Percentiles rank a stretch among this genome's conserved stretches.
phyloP scores from a whole-genome alignment of 495 filamentous ascomycete genomes.

The Trichoderma gamsii region DNA sequence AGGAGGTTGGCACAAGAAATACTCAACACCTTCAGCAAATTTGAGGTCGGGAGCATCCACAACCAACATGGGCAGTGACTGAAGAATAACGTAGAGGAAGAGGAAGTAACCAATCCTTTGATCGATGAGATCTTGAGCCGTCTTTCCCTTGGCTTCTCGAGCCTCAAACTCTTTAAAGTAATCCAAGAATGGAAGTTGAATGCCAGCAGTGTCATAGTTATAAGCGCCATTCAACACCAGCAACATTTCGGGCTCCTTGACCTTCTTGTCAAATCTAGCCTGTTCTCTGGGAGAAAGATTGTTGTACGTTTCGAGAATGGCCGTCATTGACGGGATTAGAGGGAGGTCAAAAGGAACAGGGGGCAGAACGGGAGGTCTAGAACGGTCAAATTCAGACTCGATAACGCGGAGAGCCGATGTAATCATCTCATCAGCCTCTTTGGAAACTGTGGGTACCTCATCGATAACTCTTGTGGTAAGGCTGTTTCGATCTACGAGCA shows the following conservation, averaged over 20 bases:
- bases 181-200: conserved; percentile 61
- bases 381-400: conserved; percentile 79
- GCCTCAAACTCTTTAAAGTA: conserved; percentile 79
- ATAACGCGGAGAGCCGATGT: conserved; percentile 60
- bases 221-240: conserved; percentile 67
- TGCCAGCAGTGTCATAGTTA: conserved; percentile 59
- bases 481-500: conserved; percentile 70
- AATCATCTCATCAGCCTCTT: conserved; percentile 36
- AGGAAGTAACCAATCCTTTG: conserved; percentile 86
- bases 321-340: conserved; percentile 61
- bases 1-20: conserved; percentile 91
- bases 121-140: conserved; percentile 65
- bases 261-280: conserved; percentile 54
- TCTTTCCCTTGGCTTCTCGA: conserved; percentile 64
- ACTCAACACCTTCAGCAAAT: conserved; percentile 78
- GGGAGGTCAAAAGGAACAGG: conserved; percentile 90
- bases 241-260: conserved; percentile 73
- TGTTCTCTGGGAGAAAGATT: conserved; percentile 64
- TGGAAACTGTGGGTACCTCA: conserved; percentile 32
- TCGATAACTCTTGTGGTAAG: conserved; percentile 54
- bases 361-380: conserved; percentile 79
- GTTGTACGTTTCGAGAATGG: conserved; percentile 54
- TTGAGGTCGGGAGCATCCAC: conserved; percentile 76
- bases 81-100: conserved; percentile 85
- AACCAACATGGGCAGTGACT: conserved; percentile 83